A percentile compares a stretch with the other conserved stretches of the same genome.
These are phyloP conservation scores for Eucalyptus pauciflora DNA, from an alignment of 345 rosid genomes.

Conservation along the genomic window DNA sequence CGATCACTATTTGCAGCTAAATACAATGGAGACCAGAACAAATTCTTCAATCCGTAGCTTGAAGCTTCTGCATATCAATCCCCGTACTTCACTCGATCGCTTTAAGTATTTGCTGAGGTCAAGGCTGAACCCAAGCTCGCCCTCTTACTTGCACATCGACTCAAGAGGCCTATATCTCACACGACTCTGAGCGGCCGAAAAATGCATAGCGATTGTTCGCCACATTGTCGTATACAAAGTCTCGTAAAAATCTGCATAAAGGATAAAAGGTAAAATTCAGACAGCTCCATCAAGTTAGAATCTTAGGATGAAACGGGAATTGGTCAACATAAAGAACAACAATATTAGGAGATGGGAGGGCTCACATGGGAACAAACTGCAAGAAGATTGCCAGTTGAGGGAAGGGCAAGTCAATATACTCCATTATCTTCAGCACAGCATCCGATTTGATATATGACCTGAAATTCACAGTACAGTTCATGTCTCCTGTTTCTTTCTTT, in stretches of 20 bases:
- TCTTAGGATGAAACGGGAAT: not conserved
- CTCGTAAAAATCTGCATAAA: constrained; percentile 51
- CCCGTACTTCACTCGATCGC: not conserved
- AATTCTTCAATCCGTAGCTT: not conserved
- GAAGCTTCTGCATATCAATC: not conserved
- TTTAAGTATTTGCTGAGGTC: not conserved
- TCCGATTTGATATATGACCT: constrained; percentile 82
- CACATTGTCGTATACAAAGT: constrained; percentile 59
- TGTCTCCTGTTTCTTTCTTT: not conserved
- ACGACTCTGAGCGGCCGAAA: constrained; percentile 81
- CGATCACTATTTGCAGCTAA: not conserved
- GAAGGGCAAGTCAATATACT: constrained; percentile 67
- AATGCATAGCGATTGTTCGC: constrained; percentile 67
- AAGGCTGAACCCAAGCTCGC: accelerated
- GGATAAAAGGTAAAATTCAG: not conserved
- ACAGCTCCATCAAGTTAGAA: not conserved
- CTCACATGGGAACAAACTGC: constrained; percentile 68
- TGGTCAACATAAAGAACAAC: not conserved
- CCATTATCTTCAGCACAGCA: constrained; percentile 84
- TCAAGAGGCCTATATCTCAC: constrained; percentile 29
- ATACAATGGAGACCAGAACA: accelerated
- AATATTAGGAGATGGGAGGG: not conserved
- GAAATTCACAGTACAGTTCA: constrained; percentile 6
- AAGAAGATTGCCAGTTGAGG: constrained; percentile 74
- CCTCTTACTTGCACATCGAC: not conserved